Evolutionary conservation across 306 rosid genomes (phyloP), one percentile per base, ranked within the genome.

Genomic region (Lathyrus aphaca): DNA sequence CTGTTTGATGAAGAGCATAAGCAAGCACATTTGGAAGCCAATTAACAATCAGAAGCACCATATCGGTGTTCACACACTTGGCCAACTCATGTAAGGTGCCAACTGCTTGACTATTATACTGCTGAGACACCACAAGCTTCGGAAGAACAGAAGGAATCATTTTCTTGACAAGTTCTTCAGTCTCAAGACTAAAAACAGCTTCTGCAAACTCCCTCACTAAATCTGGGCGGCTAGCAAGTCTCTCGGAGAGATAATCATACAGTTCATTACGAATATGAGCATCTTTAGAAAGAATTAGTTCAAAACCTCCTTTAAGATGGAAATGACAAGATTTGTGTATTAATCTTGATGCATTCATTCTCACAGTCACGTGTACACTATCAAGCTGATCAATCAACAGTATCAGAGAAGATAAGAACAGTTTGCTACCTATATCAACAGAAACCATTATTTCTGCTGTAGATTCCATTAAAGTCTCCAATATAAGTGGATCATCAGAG

Each of bases 11-110:
- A 75, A 94, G 92, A 78, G 85, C 94, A 84, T 82, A 94, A 63
- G 97, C 96, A 78, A 94, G 90, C 74, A 94, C 98, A 88, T 90
- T 88, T n/a, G 97, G 97, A 50, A 90, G 79, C 96, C 94, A 94
- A 68, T 82, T 77, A 69, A 87, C 82, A 67, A 81, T 70, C 62
- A 90, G 71, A 66, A 88, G 66, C 62, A 66, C 86, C 89, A 86
- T 44, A 81, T 88, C 97, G 61, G 86, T 86, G 64, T 87, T 81
- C 78, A 86, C 76, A 78, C 77, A 85, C 82, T 84, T 88, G 64
- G 92, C 96, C 79, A 94, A 81, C 84, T 87, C 96, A 70, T 69
- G 8, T 55, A 94, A 81, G 69, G 89, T 85, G 60, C 74, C 80
- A 79, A 85, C 84, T 69, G 95, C 94, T 80, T 85, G 97, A 66